These are phyloP conservation scores for Geotrichum citri-aurantii DNA, from an alignment of 1,139 yeast genomes.

Conservation along the genomic window DNA sequence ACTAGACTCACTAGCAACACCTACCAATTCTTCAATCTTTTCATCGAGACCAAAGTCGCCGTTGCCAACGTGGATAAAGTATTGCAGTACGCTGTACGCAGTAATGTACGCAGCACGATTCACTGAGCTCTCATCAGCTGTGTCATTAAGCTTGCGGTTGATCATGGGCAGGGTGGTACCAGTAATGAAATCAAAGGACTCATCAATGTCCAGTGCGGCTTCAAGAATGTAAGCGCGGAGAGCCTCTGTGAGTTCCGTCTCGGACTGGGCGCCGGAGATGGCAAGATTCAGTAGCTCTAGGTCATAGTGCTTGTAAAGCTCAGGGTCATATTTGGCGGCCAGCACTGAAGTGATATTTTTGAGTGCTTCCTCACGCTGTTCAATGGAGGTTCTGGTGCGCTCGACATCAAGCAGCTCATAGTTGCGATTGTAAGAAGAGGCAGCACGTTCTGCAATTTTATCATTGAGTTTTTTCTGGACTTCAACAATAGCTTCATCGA, in stretches of 20 bases:
- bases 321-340: constrained; percentile 34
- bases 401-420: constrained; percentile 32
- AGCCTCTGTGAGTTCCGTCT: constrained; percentile 31
- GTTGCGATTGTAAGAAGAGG: constrained; percentile 23
- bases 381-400: constrained; percentile 31
- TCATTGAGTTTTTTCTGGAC: constrained; percentile 7
- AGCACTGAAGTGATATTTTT: constrained; percentile 26
- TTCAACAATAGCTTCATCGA: constrained; percentile 8
- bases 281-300: constrained; percentile 29
- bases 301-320: constrained; percentile 23
- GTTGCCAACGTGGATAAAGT: constrained; percentile 32
- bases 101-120: constrained; percentile 27
- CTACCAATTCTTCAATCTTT: constrained; percentile 27
- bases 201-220: constrained; percentile 29
- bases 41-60: constrained; percentile 36
- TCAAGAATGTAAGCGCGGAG: constrained; percentile 31
- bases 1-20: constrained; percentile 31
- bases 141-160: constrained; percentile 18
- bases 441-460: constrained; percentile 7
- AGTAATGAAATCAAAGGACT: constrained; percentile 25
- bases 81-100: constrained; percentile 32
- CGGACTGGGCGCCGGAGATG: constrained; percentile 29
- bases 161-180: constrained; percentile 22
- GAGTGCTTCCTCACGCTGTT: constrained; percentile 35
- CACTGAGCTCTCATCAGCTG: constrained; percentile 19